Evolutionary conservation across 2,329 filamentous ascomycete species (phyloP).

Genomic region (Epicoccum nigrum): DNA sequence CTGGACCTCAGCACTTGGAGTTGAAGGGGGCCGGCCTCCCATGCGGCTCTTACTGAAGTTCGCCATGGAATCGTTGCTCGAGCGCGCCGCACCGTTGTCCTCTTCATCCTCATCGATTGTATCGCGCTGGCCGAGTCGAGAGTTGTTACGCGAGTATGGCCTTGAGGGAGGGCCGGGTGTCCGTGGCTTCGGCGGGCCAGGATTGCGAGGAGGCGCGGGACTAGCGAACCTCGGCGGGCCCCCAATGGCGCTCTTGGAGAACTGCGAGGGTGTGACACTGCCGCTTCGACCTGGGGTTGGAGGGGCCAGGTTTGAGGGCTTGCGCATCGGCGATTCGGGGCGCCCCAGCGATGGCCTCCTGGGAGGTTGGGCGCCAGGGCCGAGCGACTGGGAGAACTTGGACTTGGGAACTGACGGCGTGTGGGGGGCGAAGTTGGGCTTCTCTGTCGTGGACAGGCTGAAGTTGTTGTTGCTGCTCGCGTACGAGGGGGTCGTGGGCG

Average conservation of each 20-base stretch:
- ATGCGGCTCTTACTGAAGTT: slow-evolving; percentile 47
- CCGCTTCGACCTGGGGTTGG: slow-evolving; percentile 59
- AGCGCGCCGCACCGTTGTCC: slow-evolving; percentile 57
- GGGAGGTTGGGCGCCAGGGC: slow-evolving; percentile 68
- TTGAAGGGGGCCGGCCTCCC: slow-evolving; percentile 40
- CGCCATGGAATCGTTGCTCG: slow-evolving; percentile 59
- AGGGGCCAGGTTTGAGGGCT: slow-evolving; percentile 52
- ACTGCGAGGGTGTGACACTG: slow-evolving; percentile 60
- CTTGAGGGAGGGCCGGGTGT: slow-evolving; percentile 48
- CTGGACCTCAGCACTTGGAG: slow-evolving; percentile 70
- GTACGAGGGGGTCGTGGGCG: slow-evolving; percentile 70
- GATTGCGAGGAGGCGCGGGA: slow-evolving; percentile 64
- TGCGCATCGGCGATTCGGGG: slow-evolving; percentile 83
- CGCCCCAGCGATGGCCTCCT: slow-evolving; percentile 79
- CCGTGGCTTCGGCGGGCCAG: slow-evolving; percentile 59
- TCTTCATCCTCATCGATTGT: slow-evolving; percentile 50
- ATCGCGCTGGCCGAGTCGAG: slow-evolving; percentile 52
- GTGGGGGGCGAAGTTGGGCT: slow-evolving; percentile 45
- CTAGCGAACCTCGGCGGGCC: slow-evolving; percentile 66
- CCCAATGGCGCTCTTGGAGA: slow-evolving; percentile 60
- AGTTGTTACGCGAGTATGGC: slow-evolving; percentile 56
- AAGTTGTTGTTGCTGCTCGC: slow-evolving; percentile 55
- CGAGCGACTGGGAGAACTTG: slow-evolving; percentile 89
- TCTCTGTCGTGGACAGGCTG: slow-evolving; percentile 64
- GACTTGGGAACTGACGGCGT: slow-evolving; percentile 74